Base-by-base conservation (phyloP, 208 protist genomes). In the Leishmania turanica region DNA sequence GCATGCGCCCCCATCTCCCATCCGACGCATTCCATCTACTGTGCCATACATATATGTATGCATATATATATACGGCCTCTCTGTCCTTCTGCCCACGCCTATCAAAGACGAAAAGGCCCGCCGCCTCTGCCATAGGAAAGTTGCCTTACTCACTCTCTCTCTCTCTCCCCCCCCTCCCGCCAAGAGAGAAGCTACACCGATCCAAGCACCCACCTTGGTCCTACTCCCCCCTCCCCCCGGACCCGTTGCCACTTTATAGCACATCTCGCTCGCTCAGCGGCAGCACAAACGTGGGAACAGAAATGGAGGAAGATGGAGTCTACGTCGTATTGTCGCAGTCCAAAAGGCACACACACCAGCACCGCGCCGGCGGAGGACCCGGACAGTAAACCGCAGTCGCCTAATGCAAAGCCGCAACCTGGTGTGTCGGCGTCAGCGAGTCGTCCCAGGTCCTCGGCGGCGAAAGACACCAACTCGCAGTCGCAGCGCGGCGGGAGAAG, bases 391-490 rank as follows among this genome's bases (percentile, higher is more conserved):
- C 27, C 0, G 42, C 31, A 68, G 62, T 4, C 40, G 40, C 37
- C 37, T n/a, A 37, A 72, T 49, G 34, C 68, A 72, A 72, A 51
- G 40, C 68, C 21, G 68, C 6, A 19, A 2, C 47, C 70, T 51
- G 70, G 13, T 51, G 27, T 56, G 7, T 75, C 70, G 1, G 70
- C 47, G 13, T 27, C 70, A 37, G 15, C 47, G 11, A 56, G 27
- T 34, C 21, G 69, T 21, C 2, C 6, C 31, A 19, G 45, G 24
- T 9, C 65, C 27, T 47, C 65, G 37, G 27, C 31, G 70, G 27
- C 70, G 70, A 53, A 47, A 53, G 31, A n/a, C 9, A n/a, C 72
- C 17, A 64, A 40, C 53, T 76, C 72, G 72, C 34, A 42, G 53
- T 21, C 27, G 34, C 68, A 49, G 42, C 42, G 5, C 19, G 8